Base-by-base conservation (phyloP, 768 basidiomycete genomes). In the Mycena filopes region DNA sequence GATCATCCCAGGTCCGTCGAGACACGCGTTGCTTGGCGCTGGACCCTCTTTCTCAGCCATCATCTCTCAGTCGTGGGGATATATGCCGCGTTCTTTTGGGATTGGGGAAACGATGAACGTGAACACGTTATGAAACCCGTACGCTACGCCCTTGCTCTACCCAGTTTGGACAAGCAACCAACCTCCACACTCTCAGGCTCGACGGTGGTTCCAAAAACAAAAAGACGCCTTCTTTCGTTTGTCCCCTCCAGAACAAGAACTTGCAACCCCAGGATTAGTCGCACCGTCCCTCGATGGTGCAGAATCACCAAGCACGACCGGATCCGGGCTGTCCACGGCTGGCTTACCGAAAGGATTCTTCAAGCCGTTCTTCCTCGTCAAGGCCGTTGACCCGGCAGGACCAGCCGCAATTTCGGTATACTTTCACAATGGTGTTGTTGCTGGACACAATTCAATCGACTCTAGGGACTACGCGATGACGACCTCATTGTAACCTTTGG, bases 71-170 rank as follows among this genome's bases (percentile, higher is more conserved):
- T 66, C 48, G 46, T 69, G 23, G 60, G 62, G 41, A 43, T 65
- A 15, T 69, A 69, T 33, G 68, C 60, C 31, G 51, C 60, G 20
- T 60, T 69, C 50, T 69, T 36, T 28, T 66, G 58, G 54, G 68
- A 69, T 49, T 69, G 68, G 68, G 42, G 46, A 1, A 55, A 66
- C 72, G 83, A 83, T 11, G 81, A 82, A n/a, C 76, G 77, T 49
- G 84, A 84, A n/a, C 82, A 84, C 60, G 79, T 84, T 41, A 83
- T 84, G 71, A 76, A 74, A 67, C 81, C 82, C 21, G 83, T 83
- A 65, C 70, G 83, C 75, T 83, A 65, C 70, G 83, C 75, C 20
- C 46, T 16, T 51, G n/a, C 33, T 13, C 38, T 21, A 62, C 57
- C 29, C 42, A 28, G n/a, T 11, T 31, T 23, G 4, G 20, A 18